These are phyloP conservation scores for Trichoderma koningiopsis DNA, from an alignment of 2,329 filamentous ascomycete species.

Conservation along the genomic window DNA sequence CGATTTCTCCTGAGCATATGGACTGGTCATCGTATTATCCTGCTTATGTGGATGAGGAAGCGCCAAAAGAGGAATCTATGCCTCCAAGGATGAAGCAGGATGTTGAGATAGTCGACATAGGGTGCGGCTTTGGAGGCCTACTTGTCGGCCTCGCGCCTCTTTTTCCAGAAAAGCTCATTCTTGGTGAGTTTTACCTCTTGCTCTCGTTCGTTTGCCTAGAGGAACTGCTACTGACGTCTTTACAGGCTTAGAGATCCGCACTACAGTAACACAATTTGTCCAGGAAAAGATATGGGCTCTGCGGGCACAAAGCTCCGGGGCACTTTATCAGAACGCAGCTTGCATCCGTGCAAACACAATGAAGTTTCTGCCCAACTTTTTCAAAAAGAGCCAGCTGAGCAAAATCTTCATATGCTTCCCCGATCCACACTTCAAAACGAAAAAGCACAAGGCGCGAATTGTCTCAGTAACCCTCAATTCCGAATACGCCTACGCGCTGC, in stretches of 20 bases:
- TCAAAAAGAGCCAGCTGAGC: slow-evolving; percentile 74
- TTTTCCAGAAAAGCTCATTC: slow-evolving; percentile 77
- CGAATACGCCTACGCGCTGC: slow-evolving; percentile 88
- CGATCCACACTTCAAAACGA: slow-evolving; percentile 95
- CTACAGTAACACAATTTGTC: slow-evolving; percentile 87
- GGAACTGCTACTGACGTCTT: background rate
- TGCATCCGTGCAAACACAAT: slow-evolving; percentile 93
- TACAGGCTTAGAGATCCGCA: slow-evolving; percentile 86
- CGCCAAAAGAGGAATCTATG: slow-evolving; percentile 36
- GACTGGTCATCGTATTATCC: slow-evolving; percentile 89
- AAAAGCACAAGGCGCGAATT: slow-evolving; percentile 96
- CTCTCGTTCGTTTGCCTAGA: background rate
- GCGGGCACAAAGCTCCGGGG: slow-evolving; percentile 62
- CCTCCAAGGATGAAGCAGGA: slow-evolving; percentile 53
- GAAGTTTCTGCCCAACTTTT: slow-evolving; percentile 99
- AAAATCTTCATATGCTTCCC: slow-evolving; percentile 99
- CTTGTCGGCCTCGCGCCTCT: slow-evolving; percentile 81
- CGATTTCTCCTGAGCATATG: slow-evolving; percentile 78
- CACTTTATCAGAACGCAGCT: slow-evolving; percentile 79
- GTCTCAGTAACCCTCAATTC: slow-evolving; percentile 85
- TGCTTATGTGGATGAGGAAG: slow-evolving; percentile 58
- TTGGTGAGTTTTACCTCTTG: slow-evolving; percentile 59
- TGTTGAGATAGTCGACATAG: slow-evolving; percentile 93
- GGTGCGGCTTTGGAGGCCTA: slow-evolving; percentile 92
- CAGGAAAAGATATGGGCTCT: slow-evolving; percentile 83